Base-by-base conservation (phyloP, 768 basidiomycete species). In the Obba rivulosa region DNA sequence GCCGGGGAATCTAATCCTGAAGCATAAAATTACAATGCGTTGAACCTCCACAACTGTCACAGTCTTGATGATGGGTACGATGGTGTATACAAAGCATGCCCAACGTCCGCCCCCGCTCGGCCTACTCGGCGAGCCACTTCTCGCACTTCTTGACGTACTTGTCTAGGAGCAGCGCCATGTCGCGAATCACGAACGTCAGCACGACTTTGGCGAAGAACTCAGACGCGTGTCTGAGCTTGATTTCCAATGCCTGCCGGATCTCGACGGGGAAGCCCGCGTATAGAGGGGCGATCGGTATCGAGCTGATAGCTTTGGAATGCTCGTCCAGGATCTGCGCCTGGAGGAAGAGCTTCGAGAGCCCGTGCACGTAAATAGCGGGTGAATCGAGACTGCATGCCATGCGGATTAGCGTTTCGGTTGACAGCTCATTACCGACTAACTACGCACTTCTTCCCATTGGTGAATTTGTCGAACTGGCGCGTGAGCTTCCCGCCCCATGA, bases 141-240 rank as follows among this genome's bases (percentile, higher is more conserved):
- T 91, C 91, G 68, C 88, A 90, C 65, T 89, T 88, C 76, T 92
- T 92, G 54, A 85, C 87, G 65, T 92, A 93, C 69, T 94, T 93
- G 73, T 94, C 92, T 52, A 94, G 73, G 43, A 94, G 69, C 59
- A 85, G 81, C 36, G 88, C 87, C 54, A 92, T 74, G 64, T 93
- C 91, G 45, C 83, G 82, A 58, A 95, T 82, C 59, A 95, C 90
- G 63, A 95, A 93, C 16, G 87, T 87, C 52, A 92, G 74, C 46
- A 95, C 80, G 52, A 93, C 90, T 45, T 77, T 87, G 21, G 87
- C 87, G 57, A 94, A 95, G 64, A 95, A 95, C 60, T 94, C 89
- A n/a, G 89, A 91, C 28, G 81, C 77, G 53, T 86, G 84, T 61
- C 80, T 83, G 49, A 95, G 77, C 64, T 82, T 85, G 58, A 76